Percentiles rank a stretch among this genome's conserved stretches.
phyloP scores from a whole-genome alignment of 148 eudicot species.

The Cornus controversa region DNA sequence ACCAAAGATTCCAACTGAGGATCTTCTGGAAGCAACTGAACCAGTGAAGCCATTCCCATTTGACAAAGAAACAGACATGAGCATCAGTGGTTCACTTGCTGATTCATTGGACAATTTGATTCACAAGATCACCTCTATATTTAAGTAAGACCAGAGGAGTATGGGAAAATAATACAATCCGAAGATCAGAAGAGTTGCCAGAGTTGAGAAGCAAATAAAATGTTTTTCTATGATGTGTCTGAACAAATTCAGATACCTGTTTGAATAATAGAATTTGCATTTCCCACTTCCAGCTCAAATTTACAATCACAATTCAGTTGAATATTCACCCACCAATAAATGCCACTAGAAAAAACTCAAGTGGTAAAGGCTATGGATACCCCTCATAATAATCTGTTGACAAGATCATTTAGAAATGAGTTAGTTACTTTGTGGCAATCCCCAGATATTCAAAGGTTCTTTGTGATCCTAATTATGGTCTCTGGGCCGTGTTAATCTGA shows the following conservation, averaged over 20 bases:
- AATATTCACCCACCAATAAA: background rate
- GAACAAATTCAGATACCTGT: background rate
- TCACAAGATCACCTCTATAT: slow-evolving; percentile 16
- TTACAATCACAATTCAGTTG: background rate
- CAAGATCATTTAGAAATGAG: no score
- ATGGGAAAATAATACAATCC: background rate
- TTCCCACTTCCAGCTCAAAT: background rate
- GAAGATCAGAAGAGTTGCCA: background rate
- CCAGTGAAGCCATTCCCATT: slow-evolving; percentile 52
- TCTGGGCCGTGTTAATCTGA: no score
- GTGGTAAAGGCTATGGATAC: no score
- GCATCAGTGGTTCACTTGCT: slow-evolving; percentile 44
- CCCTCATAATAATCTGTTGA: no score
- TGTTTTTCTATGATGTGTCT: background rate
- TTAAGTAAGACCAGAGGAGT: slow-evolving; percentile 11
- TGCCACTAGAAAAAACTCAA: no score
- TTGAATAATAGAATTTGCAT: background rate
- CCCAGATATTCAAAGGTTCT: no score
- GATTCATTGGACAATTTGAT: slow-evolving; percentile 31
- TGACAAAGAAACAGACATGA: slow-evolving; percentile 62
- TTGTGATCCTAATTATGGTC: no score
- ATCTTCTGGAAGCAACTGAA: slow-evolving; percentile 52
- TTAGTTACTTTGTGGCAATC: no score
- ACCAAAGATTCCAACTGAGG: slow-evolving; percentile 51
- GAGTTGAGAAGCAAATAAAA: background rate